Evolutionary conservation across 768 basidiomycete genomes (phyloP).

Genomic region (Serendipita indica): DNA sequence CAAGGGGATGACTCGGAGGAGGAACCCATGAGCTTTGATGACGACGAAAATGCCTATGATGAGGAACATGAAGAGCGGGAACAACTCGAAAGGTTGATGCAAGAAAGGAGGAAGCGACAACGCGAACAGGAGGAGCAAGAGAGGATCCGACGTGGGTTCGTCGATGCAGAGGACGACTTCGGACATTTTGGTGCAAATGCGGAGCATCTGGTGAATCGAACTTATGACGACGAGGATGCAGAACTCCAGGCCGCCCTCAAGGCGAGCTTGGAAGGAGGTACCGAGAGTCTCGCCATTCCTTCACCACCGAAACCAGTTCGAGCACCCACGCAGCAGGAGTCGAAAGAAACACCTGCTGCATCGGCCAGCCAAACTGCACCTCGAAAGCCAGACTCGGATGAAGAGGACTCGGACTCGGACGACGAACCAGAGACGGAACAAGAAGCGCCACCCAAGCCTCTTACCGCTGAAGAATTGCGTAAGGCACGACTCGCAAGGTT

Average conservation of each 20-base stretch:
- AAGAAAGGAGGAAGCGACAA: not conserved
- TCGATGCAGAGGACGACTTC: not conserved
- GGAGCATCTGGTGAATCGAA: constrained; percentile 23
- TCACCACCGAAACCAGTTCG: constrained; percentile 16
- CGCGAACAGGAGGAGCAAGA: constrained; percentile 15
- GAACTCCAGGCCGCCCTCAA: constrained; percentile 76
- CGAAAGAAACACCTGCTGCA: constrained; percentile 1
- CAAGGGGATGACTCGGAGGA: constrained; percentile 15
- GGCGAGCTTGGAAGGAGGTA: constrained; percentile 59
- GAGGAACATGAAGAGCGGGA: constrained; percentile 15
- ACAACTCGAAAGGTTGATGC: constrained; percentile 13
- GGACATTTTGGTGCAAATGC: constrained; percentile 10
- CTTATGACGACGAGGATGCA: constrained; percentile 77
- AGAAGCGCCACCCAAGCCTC: not conserved
- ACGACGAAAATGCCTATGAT: constrained; percentile 9
- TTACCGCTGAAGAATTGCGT: constrained; percentile 7
- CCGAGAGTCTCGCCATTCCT: constrained; percentile 33
- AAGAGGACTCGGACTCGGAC: constrained; percentile 29
- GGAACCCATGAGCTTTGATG: constrained; percentile 12
- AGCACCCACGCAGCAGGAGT: not conserved
- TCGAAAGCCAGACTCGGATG: constrained; percentile 23
- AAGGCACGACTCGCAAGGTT: not conserved
- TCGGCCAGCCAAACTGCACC: constrained; percentile 8
- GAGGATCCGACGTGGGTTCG: not conserved
- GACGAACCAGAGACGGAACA: constrained; percentile 20